Conservation (phyloP, 2,329 filamentous ascomycete species). For the Alternaria sp. region DNA sequence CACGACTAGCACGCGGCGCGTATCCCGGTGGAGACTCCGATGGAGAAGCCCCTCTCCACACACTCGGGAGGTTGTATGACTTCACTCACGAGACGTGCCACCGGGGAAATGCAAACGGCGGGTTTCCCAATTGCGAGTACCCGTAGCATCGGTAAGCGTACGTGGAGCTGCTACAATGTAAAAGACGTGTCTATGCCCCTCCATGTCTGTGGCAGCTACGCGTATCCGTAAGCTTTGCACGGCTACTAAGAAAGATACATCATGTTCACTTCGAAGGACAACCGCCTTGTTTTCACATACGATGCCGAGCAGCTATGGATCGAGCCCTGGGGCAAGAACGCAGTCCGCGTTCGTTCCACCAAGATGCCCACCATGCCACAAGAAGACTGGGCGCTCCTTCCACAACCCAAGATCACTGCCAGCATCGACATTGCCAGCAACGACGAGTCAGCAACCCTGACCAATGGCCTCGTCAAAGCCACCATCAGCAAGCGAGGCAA, state of each 20-base stretch:
- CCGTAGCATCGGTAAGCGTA: not conserved
- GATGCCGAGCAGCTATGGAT: conserved; percentile 58
- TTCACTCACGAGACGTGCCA: not conserved
- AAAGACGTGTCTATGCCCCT: not conserved
- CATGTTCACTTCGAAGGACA: conserved; percentile 2
- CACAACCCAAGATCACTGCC: conserved; percentile 1
- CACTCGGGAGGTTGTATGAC: not conserved
- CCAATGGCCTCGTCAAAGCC: conserved; percentile 59
- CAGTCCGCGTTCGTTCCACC: conserved; percentile 57
- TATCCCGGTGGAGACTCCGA: conserved; percentile 7
- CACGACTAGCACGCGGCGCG: not conserved
- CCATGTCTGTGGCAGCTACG: too few species aligned
- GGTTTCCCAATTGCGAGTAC: not conserved
- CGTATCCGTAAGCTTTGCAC: not conserved
- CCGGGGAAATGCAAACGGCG: not conserved
- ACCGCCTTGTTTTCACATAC: conserved; percentile 61
- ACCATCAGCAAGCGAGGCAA: conserved; percentile 57
- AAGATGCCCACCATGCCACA: conserved; percentile 42
- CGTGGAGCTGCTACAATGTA: not conserved
- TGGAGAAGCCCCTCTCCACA: conserved; percentile 2
- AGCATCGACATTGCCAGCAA: conserved; percentile 13
- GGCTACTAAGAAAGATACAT: not conserved
- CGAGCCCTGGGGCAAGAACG: conserved; percentile 58
- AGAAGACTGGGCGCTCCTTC: conserved; percentile 35
- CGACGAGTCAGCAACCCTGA: conserved; percentile 49